Base-by-base conservation (phyloP, 306 rosid genomes). In the Medicago arabica region DNA sequence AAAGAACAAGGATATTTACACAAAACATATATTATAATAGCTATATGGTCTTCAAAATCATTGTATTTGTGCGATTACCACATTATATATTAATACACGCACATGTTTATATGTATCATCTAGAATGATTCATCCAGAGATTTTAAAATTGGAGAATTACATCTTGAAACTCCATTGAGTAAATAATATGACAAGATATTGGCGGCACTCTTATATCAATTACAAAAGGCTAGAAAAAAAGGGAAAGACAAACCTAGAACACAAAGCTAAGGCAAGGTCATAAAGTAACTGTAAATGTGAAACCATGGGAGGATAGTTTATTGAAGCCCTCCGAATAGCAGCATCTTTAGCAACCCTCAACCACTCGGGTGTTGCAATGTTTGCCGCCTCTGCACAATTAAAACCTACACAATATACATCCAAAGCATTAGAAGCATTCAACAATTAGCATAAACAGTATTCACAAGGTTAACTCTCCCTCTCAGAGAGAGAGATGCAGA, bases 321-420 rank as follows among this genome's bases (percentile, higher is more conserved):
- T 82, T 63, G 98, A 96, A 77, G 99, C 99, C 86, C 99, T 89
- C 78, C 98, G 91, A 72, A 96, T 86, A 53, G 99, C 99, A 82
- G 98, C 99, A 81, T 96, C 97, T 77, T 92, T 96, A 40, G 99
- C 99, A 81, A 96, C 85, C 69, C 87, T 87, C 89, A 96, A 87
- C 99, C 99, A 96, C 84, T 96, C 98, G 64, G 99, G 99, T 72
- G 99, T 96, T 11, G 99, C 99, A 83, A 96, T 92, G 83, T 96
- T 96, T 3, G 99, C 96, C 73, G 99, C 99, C 88, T 96, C 99
- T 68, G 87, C 99, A 58, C 93, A 92, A 82, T 96, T 96, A 82
- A 96, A 96, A 72, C 99, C 99, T 96, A 80, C 68, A 84, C 58
- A 67, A 54, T 53, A 80, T 43, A 60, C 61, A 74, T 77, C 21